phyloP scores from a whole-genome alignment of 2,329 filamentous ascomycete species.

The Ophiostoma fasciatum region DNA sequence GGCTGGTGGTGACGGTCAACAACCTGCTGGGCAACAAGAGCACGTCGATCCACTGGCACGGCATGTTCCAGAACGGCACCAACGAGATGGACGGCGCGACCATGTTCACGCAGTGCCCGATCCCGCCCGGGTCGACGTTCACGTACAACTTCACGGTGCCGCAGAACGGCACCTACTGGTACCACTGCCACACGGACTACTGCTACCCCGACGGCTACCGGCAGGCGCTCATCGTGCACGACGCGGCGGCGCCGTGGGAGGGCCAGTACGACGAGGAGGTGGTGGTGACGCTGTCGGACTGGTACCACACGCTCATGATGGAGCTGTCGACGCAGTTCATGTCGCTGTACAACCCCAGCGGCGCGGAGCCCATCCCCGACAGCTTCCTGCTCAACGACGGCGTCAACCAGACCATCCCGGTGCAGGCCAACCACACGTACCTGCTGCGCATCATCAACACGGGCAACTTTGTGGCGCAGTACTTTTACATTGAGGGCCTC shows the following conservation, averaged over 20 bases:
- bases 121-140: conserved; percentile 48
- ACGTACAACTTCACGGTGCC: conserved; percentile 54
- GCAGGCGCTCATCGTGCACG: conserved; percentile 23
- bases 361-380: conserved; percentile 52
- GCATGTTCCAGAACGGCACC: conserved; percentile 52
- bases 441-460: conserved; percentile 59
- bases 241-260: conserved; percentile 42
- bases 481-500: conserved; percentile 52
- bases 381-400: conserved; percentile 59
- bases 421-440: conserved; percentile 56
- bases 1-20: conserved; percentile 39
- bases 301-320: conserved; percentile 50
- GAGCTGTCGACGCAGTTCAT: conserved; percentile 33
- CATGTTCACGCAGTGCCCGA: conserved; percentile 51
- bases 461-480: conserved; percentile 54
- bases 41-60: conserved; percentile 56
- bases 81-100: conserved; percentile 57
- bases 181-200: conserved; percentile 52
- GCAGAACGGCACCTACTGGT: conserved; percentile 59
- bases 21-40: conserved; percentile 48
- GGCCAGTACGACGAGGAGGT: conserved; percentile 47
- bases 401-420: conserved; percentile 39
- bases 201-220: conserved; percentile 52
- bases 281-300: conserved; percentile 50
- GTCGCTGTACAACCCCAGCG: conserved; percentile 38